phyloP scores from a whole-genome alignment of 1,284 basidiomycete genomes.

The Melampsora larici-populina region DNA sequence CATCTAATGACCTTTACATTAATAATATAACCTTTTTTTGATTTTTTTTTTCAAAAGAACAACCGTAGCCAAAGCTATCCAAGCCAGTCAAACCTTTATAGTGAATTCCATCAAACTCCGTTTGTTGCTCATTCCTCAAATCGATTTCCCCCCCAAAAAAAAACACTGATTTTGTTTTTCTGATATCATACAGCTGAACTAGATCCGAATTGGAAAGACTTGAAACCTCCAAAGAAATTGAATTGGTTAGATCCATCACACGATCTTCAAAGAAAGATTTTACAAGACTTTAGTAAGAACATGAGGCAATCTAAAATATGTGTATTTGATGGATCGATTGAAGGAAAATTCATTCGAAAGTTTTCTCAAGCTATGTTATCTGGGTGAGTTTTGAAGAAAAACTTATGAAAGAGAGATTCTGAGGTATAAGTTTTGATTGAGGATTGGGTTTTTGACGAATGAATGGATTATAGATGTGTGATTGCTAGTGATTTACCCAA shows the following conservation, averaged over 20 bases:
- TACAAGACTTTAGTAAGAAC: background rate
- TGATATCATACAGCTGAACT: background rate
- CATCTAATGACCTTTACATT: no score
- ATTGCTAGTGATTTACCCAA: constrained; percentile 1
- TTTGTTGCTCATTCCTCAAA: background rate
- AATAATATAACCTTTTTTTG: background rate
- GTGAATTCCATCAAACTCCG: background rate
- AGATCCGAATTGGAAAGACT: background rate
- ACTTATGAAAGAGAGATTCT: background rate
- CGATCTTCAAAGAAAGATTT: background rate
- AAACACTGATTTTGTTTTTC: background rate
- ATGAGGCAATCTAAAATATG: background rate
- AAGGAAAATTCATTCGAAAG: background rate
- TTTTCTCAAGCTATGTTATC: background rate
- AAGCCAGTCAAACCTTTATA: background rate
- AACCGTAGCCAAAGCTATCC: constrained; percentile 2
- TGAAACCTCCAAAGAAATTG: background rate
- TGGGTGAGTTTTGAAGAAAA: background rate
- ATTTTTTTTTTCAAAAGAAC: background rate
- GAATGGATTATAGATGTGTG: background rate
- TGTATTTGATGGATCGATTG: background rate
- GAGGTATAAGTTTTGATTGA: background rate
- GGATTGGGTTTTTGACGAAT: background rate
- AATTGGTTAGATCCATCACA: background rate
- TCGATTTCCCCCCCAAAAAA: no score